These are phyloP conservation scores for Linderina pennispora DNA, from an alignment of 192 early-diverging fungal species.

Conservation along the genomic window DNA sequence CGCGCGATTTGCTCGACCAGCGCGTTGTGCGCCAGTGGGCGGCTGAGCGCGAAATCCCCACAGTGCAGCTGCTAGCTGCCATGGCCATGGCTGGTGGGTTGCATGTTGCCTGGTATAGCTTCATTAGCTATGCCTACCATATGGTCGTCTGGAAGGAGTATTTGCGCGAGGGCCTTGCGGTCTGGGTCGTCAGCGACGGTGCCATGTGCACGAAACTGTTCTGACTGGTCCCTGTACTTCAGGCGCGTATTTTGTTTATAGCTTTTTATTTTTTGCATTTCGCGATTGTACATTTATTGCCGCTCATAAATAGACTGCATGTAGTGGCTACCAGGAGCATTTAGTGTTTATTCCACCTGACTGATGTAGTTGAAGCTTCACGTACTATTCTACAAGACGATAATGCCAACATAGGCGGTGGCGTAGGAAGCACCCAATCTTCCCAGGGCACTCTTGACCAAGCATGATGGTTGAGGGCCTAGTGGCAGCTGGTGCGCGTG, in stretches of 20 bases:
- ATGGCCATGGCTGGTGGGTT: constrained; percentile 34
- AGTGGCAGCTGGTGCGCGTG: no score
- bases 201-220: constrained; percentile 39
- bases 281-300: no score
- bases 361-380: no score
- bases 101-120: constrained; percentile 47
- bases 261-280: background rate
- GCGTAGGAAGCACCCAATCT: no score
- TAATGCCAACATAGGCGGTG: no score
- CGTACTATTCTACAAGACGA: no score
- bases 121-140: constrained; percentile 48
- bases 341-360: no score
- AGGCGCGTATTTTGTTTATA: background rate
- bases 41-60: constrained; percentile 18
- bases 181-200: constrained; percentile 33
- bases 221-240: constrained; percentile 4
- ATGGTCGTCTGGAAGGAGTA: constrained; percentile 44
- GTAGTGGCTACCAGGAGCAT: no score
- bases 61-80: constrained; percentile 12
- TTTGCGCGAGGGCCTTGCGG: constrained; percentile 38
- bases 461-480: no score
- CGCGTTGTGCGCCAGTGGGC: constrained; percentile 12
- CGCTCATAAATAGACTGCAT: no score
- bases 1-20: background rate
- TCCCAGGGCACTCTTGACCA: no score